These are phyloP conservation scores for Scheffersomyces lignosus DNA, from an alignment of 805 yeast genomes.

Conservation along the genomic window DNA sequence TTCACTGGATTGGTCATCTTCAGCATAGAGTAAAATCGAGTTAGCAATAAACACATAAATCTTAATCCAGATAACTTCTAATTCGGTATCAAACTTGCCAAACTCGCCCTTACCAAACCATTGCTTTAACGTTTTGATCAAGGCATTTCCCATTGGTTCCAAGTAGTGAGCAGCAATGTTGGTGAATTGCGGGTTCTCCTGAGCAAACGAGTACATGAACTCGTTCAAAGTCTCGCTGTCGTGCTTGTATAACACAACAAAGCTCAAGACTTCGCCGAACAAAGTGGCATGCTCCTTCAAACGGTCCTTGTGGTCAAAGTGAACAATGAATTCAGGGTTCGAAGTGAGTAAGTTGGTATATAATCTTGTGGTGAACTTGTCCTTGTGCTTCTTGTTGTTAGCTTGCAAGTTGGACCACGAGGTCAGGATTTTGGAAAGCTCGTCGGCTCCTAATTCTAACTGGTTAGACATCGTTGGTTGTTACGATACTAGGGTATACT, in stretches of 20 bases:
- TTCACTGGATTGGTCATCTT: slow-evolving; percentile 19
- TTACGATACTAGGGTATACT: too few species aligned
- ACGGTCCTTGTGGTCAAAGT: slow-evolving; percentile 25
- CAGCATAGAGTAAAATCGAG: slow-evolving; percentile 27
- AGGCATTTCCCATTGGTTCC: slow-evolving; percentile 43
- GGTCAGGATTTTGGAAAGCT: slow-evolving; percentile 21
- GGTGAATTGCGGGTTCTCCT: slow-evolving; percentile 29
- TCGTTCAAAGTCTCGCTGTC: slow-evolving; percentile 27
- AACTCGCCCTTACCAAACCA: slow-evolving; percentile 33
- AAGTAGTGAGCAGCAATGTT: slow-evolving; percentile 27
- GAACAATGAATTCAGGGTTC: slow-evolving; percentile 23
- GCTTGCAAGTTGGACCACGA: slow-evolving; percentile 36
- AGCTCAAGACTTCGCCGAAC: slow-evolving; percentile 36
- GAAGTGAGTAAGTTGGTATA: slow-evolving; percentile 34
- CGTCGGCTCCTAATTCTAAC: slow-evolving; percentile 6
- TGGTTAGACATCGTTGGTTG: background rate
- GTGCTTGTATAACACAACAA: slow-evolving; percentile 30
- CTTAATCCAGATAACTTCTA: slow-evolving; percentile 42
- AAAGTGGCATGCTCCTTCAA: slow-evolving; percentile 31
- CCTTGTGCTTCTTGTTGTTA: slow-evolving; percentile 28
- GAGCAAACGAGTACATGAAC: slow-evolving; percentile 32
- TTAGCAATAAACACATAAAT: slow-evolving; percentile 42
- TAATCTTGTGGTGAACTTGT: slow-evolving; percentile 29
- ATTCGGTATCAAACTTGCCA: slow-evolving; percentile 22
- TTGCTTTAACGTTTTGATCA: slow-evolving; percentile 38